phyloP scores from a whole-genome alignment of 1,139 yeast genomes.

The Candida sanyaensis region DNA sequence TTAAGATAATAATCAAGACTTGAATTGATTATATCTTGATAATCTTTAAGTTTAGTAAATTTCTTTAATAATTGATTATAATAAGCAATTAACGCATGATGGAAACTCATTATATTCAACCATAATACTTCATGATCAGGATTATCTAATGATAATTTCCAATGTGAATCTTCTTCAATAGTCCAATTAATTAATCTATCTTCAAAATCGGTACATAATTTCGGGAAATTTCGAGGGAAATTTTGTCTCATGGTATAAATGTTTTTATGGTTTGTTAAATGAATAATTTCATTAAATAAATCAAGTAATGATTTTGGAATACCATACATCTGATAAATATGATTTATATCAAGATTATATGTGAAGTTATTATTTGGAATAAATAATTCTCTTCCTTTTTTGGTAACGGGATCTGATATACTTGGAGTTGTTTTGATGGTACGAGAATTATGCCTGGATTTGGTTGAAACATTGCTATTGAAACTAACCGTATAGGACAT shows the following conservation, averaged over 20 bases:
- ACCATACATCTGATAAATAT: constrained; percentile 48
- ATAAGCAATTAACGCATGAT: constrained; percentile 45
- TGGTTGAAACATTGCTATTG: constrained; percentile 17
- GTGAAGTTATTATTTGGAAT: constrained; percentile 10
- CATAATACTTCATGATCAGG: constrained; percentile 39
- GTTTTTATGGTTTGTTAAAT: constrained; percentile 54
- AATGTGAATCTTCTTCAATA: constrained; percentile 24
- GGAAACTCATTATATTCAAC: constrained; percentile 40
- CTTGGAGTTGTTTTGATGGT: constrained; percentile 2
- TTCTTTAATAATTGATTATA: constrained; percentile 45
- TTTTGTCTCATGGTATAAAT: constrained; percentile 44
- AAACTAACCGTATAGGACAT: constrained; percentile 28
- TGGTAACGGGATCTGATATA: background rate
- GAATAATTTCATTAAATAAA: constrained; percentile 47
- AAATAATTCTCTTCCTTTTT: background rate
- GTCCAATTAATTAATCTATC: constrained; percentile 50
- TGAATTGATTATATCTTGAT: constrained; percentile 34
- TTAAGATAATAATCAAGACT: constrained; percentile 34
- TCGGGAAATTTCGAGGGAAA: constrained; percentile 58
- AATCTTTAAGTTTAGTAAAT: constrained; percentile 29
- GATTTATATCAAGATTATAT: constrained; percentile 16
- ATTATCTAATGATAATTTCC: constrained; percentile 34
- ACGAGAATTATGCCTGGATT: constrained; percentile 7
- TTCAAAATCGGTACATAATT: constrained; percentile 55
- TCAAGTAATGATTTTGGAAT: constrained; percentile 46